These are phyloP conservation scores for Hibiscus mutabilis DNA, from an alignment of 345 rosid genomes.

Conservation along the genomic window DNA sequence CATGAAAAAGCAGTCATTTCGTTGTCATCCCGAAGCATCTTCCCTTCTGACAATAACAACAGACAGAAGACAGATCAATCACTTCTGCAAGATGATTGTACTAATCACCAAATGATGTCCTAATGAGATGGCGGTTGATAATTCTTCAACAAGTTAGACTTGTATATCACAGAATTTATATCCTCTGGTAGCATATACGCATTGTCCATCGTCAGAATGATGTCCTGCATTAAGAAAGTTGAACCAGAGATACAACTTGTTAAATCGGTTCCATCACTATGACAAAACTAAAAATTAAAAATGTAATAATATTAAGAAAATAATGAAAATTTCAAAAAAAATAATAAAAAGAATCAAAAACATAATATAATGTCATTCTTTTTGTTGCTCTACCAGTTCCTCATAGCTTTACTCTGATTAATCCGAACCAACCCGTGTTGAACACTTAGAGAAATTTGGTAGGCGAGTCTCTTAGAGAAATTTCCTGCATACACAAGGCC, in stretches of 20 bases:
- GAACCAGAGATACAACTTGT: too few relatives aligned
- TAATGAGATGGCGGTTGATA: background rate
- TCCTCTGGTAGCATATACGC: background rate
- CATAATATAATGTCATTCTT: too few relatives aligned
- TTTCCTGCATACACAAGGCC: too few relatives aligned
- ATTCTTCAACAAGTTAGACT: background rate
- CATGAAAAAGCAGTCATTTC: background rate
- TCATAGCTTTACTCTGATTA: too few relatives aligned
- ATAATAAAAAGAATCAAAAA: too few relatives aligned
- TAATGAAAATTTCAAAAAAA: too few relatives aligned
- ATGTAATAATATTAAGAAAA: too few relatives aligned
- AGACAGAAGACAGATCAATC: background rate
- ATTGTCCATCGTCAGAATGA: background rate
- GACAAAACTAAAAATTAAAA: background rate
- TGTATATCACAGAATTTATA: background rate
- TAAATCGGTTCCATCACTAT: background rate
- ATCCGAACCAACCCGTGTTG: too few relatives aligned
- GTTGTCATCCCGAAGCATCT: background rate
- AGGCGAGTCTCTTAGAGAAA: too few relatives aligned
- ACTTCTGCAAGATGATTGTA: background rate
- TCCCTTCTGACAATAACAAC: background rate
- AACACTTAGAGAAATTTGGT: too few relatives aligned
- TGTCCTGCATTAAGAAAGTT: background rate
- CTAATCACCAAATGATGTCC: background rate
- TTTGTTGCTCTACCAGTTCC: too few relatives aligned